Evolutionary conservation across 2,329 filamentous ascomycete genomes (phyloP), one percentile per base, ranked within the genome.

Genomic region (Phialophora verrucosa): DNA sequence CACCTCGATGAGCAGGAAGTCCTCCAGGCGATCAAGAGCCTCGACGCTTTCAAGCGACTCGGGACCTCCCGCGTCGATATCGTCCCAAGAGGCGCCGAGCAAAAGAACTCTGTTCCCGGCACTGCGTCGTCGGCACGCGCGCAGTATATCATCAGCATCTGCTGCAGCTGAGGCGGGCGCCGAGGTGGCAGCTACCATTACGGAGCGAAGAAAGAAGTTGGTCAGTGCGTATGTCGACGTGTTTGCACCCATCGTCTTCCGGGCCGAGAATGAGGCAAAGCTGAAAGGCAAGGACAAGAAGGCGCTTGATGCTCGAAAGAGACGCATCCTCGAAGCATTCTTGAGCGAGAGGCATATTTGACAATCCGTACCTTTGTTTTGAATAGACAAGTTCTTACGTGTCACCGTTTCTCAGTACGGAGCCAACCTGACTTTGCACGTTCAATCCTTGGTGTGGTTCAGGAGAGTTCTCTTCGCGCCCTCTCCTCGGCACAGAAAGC

Each of bases 281-380:
- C 12, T 64, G 14, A 71, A 71, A 49, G 64, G 62, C 20, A 71
- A 67, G 53, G 71, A 73, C 32, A 73, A 68, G 61, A 73, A 69
- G 62, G 60, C 63, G 8, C 59, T 71, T 27, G 63, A 69, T 11
- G 56, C 58, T 6, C 65, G 71, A 6, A 72, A 72, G 59, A 63
- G 63, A 27, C 64, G 63, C 25, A 62, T 70, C 17, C 56, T 73
- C 20, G 71, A 72, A 42, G 63, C 66, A 11, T 71, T 73, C 65
- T 62, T 73, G 31, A 44, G 66, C 27, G 56, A 51, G 14, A 64
- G 27, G 17, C 51, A 49, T 20, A 8, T 17, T 29, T 59, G 42
- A 59, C 27, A 31, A 29, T 20, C 12, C 20, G 11, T 12, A 4
- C 20, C 4, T 20, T 29, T 32, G 25, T 17, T 32, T 59, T 59